Conservation (phyloP, 164 flowering plant genomes). For the Piper betle region DNA sequence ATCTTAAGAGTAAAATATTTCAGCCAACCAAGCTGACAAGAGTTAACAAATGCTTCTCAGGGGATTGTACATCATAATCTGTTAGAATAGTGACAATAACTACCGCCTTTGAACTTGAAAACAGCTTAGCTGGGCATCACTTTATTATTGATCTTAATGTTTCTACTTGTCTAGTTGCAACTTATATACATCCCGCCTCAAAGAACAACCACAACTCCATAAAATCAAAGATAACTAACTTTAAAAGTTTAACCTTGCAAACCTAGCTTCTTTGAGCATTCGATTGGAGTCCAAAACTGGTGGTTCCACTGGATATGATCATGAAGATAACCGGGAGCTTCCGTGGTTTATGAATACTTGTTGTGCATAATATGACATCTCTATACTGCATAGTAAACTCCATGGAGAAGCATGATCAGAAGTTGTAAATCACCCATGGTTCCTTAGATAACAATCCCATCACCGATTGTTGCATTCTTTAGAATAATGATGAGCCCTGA, state of each 20-base stretch:
- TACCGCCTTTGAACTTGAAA: background rate
- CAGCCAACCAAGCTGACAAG: too few species aligned
- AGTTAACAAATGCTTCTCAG: background rate
- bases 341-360: background rate
- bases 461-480: slow-evolving; percentile 79
- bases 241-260: background rate
- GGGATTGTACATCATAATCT: too few species aligned
- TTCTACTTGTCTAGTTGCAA: background rate
- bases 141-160: background rate
- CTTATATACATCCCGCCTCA: background rate
- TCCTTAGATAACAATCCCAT: slow-evolving; percentile 41
- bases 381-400: background rate
- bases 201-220: background rate
- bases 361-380: background rate
- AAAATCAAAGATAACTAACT: background rate
- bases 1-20: too few species aligned
- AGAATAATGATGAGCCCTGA: slow-evolving; percentile 69
- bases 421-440: background rate
- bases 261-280: background rate
- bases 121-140: background rate
- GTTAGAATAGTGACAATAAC: background rate
- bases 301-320: background rate
- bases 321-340: background rate
- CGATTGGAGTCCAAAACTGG: background rate
- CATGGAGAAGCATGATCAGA: too few species aligned